These are phyloP conservation scores for Coemansia sp. DNA, from an alignment of 192 early-diverging fungal species.

Conservation along the genomic window DNA sequence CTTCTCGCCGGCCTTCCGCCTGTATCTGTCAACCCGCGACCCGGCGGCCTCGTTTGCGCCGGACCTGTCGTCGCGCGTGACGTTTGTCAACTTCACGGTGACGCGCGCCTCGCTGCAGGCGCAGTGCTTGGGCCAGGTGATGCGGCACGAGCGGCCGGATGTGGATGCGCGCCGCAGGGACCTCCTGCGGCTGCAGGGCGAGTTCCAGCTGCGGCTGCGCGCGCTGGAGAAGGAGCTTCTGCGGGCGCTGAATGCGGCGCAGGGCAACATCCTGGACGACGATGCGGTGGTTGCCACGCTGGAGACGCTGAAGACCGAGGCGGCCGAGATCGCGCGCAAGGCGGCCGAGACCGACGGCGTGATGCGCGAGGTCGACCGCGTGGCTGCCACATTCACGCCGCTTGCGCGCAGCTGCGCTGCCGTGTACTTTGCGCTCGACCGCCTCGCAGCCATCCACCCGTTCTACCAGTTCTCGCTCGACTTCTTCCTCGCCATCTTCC, in stretches of 20 bases:
- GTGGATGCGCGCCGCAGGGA: slow-evolving; percentile 91
- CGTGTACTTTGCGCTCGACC: slow-evolving; percentile 98
- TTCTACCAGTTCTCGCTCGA: slow-evolving; percentile 99
- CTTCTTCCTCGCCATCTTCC: slow-evolving; percentile 94
- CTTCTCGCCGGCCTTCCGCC: slow-evolving; percentile 95
- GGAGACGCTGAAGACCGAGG: slow-evolving; percentile 95
- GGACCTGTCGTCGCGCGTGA: slow-evolving; percentile 95
- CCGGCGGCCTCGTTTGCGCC: slow-evolving; percentile 92
- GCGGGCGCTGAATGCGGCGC: slow-evolving; percentile 89
- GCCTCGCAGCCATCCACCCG: slow-evolving; percentile 80
- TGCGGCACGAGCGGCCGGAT: slow-evolving; percentile 94
- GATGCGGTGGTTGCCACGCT: slow-evolving; percentile 91
- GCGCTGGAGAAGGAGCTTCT: slow-evolving; percentile 93
- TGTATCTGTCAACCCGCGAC: slow-evolving; percentile 94
- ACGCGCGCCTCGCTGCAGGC: slow-evolving; percentile 94
- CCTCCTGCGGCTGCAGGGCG: slow-evolving; percentile 91
- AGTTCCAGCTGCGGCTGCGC: slow-evolving; percentile 90
- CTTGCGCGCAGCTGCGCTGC: slow-evolving; percentile 88
- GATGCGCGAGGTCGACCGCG: slow-evolving; percentile 94
- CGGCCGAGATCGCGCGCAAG: slow-evolving; percentile 89
- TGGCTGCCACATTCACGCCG: slow-evolving; percentile 85
- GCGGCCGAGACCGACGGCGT: slow-evolving; percentile 92
- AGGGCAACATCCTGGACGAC: slow-evolving; percentile 98
- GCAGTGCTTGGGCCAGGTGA: slow-evolving; percentile 95
- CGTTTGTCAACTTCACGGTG: slow-evolving; percentile 99